Percentiles rank a stretch among this genome's conserved stretches.
Conservation (phyloP, 805 yeast species). For the Peterozyma toletana region DNA sequence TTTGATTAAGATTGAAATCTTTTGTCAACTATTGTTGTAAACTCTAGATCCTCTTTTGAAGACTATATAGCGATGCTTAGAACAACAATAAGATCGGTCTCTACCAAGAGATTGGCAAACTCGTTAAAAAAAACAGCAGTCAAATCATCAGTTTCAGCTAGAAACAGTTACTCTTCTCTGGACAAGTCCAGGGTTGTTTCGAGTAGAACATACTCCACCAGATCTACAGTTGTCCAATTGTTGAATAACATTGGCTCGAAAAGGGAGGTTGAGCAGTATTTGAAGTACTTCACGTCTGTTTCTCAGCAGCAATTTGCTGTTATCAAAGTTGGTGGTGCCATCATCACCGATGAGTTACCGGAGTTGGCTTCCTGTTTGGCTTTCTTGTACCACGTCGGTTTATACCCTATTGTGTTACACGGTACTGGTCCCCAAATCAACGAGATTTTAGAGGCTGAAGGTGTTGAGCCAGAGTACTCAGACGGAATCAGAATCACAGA, state of each 20-base stretch:
- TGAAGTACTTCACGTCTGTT: conserved; percentile 93
- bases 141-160: no score
- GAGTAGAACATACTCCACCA: conserved; percentile 46
- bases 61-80: no score
- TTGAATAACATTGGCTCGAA: conserved; percentile 95
- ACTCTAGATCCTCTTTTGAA: no score
- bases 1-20: no score
- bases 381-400: conserved; percentile 92
- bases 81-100: no score
- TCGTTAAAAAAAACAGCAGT: no score
- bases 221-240: conserved; percentile 93
- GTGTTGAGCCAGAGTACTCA: conserved; percentile 90
- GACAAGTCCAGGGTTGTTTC: background rate
- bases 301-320: conserved; percentile 97
- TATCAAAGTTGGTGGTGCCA: conserved; percentile 98
- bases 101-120: no score
- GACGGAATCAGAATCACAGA: conserved; percentile 98
- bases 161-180: no score
- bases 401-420: conserved; percentile 93
- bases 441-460: conserved; percentile 85
- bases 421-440: conserved; percentile 99
- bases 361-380: conserved; percentile 95
- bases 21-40: no score
- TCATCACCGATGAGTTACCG: conserved; percentile 88
- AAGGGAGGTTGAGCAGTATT: conserved; percentile 95